Conservation (phyloP, 306 rosid genomes). For the Herpetospermum pedunculosum region DNA sequence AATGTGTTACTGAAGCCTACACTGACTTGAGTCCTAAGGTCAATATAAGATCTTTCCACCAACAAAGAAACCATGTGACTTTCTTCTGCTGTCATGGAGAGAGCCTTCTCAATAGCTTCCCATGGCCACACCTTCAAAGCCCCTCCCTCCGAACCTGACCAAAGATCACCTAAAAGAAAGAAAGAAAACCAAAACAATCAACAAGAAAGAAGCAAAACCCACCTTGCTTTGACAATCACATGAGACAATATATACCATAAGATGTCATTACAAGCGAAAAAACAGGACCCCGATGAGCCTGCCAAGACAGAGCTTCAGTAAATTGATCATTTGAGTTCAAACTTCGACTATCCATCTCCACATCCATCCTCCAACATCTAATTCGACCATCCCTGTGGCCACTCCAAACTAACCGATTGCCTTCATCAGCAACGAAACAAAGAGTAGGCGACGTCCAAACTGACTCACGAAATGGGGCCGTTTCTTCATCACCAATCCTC, state of each 20-base stretch:
- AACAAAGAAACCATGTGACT: constrained; percentile 45
- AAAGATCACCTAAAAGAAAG: constrained; percentile 59
- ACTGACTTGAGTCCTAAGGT: constrained; percentile 65
- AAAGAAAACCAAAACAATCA: neutral
- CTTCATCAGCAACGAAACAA: constrained; percentile 71
- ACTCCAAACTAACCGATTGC: constrained; percentile 60
- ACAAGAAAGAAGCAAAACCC: constrained; percentile 11
- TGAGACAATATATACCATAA: constrained; percentile 18
- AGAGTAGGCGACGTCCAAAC: constrained; percentile 44
- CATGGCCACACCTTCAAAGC: constrained; percentile 79
- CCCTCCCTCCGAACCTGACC: constrained; percentile 98
- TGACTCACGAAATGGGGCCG: constrained; percentile 64
- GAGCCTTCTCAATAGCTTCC: constrained; percentile 74
- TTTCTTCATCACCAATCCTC: constrained; percentile 50
- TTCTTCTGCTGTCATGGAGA: constrained; percentile 45
- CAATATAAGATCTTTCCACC: constrained; percentile 87
- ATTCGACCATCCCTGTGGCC: constrained; percentile 85
- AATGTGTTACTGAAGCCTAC: constrained; percentile 48
- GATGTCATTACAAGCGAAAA: constrained; percentile 34
- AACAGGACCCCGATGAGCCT: constrained; percentile 37
- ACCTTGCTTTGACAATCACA: neutral
- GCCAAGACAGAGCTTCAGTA: constrained; percentile 45
- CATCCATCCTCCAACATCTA: constrained; percentile 70
- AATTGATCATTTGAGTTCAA: constrained; percentile 8
- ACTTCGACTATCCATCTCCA: constrained; percentile 8